Conservation (phyloP, 768 basidiomycete genomes). For the Termitomyces sp. region DNA sequence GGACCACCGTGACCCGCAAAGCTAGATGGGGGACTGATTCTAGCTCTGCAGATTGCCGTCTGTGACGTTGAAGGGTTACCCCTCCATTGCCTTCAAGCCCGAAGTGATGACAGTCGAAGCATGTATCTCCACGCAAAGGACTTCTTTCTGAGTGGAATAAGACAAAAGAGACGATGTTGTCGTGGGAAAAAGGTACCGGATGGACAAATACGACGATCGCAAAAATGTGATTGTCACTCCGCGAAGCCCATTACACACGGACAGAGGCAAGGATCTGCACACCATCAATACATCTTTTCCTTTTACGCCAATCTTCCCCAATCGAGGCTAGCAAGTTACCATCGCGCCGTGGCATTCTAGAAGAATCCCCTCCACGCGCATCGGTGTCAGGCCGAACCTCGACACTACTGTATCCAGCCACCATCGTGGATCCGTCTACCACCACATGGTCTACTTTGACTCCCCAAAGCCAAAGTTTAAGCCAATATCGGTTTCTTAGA, state of each 20-base stretch:
- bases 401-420: not conserved
- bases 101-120: not conserved
- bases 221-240: slow-evolving; percentile 11
- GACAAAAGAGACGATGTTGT: not conserved
- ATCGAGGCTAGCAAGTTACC: slow-evolving; percentile 7
- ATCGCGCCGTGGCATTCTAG: slow-evolving; percentile 10
- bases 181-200: not conserved
- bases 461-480: slow-evolving; percentile 2
- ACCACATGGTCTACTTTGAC: slow-evolving; percentile 6
- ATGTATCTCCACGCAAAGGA: not conserved
- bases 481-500: slow-evolving; percentile 11
- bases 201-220: slow-evolving; percentile 1
- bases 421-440: slow-evolving; percentile 6
- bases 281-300: slow-evolving; percentile 9
- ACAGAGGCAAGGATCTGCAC: slow-evolving; percentile 11
- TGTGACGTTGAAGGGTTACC: not conserved
- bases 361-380: not conserved
- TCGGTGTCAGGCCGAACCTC: not conserved
- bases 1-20: slow-evolving; percentile 14
- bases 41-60: slow-evolving; percentile 10
- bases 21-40: not conserved
- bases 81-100: slow-evolving; percentile 7
- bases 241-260: slow-evolving; percentile 15
- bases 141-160: not conserved
- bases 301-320: slow-evolving; percentile 13